Evolutionary conservation across 116 monocot species (phyloP).

Genomic region (Posidonia oceanica): DNA sequence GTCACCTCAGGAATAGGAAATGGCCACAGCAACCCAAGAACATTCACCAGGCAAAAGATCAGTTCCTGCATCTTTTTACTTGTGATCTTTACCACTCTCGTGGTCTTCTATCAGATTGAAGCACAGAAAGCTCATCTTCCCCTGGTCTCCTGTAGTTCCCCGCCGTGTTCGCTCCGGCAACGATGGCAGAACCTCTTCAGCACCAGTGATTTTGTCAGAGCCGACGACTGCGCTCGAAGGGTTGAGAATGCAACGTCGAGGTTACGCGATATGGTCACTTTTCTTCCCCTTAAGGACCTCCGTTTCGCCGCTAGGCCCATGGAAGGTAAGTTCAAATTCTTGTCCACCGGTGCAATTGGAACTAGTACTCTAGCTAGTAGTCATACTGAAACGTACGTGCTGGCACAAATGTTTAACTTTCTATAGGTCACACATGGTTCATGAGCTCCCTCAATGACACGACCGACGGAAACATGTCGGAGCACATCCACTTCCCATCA

Average conservation of each 20-base stretch:
- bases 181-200: neutral
- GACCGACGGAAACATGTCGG: conserved; percentile 24
- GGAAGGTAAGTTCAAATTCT: conserved; percentile 5
- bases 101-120: neutral
- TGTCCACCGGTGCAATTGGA: too few species aligned
- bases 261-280: conserved; percentile 23
- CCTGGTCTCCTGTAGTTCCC: neutral
- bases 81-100: neutral
- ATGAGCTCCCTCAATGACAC: conserved; percentile 71
- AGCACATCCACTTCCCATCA: conserved; percentile 66
- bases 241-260: conserved; percentile 9
- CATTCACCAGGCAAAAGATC: neutral
- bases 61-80: neutral
- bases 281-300: conserved; percentile 63
- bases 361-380: too few species aligned
- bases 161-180: neutral
- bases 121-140: neutral
- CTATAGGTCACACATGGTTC: conserved; percentile 43
- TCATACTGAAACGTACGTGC: neutral
- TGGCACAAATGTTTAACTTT: neutral
- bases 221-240: neutral
- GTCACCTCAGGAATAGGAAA: too few species aligned
- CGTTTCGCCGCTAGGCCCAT: conserved; percentile 18
- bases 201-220: neutral
- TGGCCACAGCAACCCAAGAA: too few species aligned